A percentile compares a stretch with the other conserved stretches of the same genome.
Conservation (phyloP, 2,329 filamentous ascomycete species). For the Alternaria alternata region DNA sequence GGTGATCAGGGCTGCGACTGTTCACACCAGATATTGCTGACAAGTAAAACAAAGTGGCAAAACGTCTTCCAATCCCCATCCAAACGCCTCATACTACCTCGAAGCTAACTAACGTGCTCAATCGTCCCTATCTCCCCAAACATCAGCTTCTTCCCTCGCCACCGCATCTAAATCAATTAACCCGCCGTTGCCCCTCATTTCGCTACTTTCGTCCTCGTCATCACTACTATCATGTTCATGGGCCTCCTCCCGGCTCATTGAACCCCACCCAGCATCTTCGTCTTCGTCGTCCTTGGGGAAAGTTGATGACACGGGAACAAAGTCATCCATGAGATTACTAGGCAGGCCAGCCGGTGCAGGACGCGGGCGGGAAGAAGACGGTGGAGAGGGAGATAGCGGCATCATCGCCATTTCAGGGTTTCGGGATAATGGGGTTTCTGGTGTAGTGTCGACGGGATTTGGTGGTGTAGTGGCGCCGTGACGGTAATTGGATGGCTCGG, state of each 20-base stretch:
- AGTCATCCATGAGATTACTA: constrained; percentile 47
- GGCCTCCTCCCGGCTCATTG: constrained; percentile 39
- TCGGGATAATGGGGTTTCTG: constrained; percentile 20
- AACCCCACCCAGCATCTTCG: constrained; percentile 47
- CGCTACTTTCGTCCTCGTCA: constrained; percentile 26
- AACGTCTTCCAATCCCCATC: accelerated
- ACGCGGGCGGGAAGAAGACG: constrained; percentile 15
- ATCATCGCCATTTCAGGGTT: constrained; percentile 46
- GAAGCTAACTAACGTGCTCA: not conserved
- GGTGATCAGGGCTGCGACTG: not conserved
- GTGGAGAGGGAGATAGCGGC: constrained; percentile 38
- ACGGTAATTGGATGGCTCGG: not conserved
- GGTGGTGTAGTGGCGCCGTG: constrained; percentile 14
- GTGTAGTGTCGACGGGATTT: constrained; percentile 7
- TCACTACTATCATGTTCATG: constrained; percentile 17
- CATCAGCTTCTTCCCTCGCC: constrained; percentile 47
- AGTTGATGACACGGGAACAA: constrained; percentile 37
- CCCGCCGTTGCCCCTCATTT: constrained; percentile 15
- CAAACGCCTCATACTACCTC: not conserved
- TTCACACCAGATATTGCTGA: not conserved
- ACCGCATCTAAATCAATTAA: constrained; percentile 47
- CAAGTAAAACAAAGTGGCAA: not conserved
- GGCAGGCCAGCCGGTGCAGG: constrained; percentile 37
- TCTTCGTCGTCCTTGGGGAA: constrained; percentile 31
- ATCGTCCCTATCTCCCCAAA: constrained; percentile 46